Evolutionary conservation across 208 protist genomes (phyloP).

Genomic region (Crithidia mellificae): DNA sequence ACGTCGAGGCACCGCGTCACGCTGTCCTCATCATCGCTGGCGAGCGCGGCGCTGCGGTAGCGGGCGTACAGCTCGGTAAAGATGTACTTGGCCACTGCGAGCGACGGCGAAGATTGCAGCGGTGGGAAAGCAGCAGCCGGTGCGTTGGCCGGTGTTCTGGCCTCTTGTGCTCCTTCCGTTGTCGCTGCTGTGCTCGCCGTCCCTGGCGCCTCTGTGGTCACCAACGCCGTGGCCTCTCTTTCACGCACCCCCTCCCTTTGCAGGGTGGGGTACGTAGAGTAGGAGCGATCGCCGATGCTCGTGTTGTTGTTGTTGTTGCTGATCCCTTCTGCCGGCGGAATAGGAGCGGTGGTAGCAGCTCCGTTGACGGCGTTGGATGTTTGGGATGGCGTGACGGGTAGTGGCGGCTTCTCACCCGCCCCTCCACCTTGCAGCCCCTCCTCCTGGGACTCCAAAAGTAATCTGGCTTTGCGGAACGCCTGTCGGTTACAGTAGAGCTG

Average conservation of each 20-base stretch:
- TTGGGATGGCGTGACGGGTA: too few species aligned
- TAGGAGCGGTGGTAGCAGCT: neutral
- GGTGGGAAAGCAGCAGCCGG: neutral
- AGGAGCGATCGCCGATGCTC: neutral
- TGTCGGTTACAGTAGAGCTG: conserved; percentile 85
- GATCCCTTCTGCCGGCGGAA: neutral
- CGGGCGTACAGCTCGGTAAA: conserved; percentile 69
- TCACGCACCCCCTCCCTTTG: neutral
- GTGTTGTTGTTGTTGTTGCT: neutral
- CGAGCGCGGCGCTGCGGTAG: conserved; percentile 74
- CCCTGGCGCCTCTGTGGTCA: neutral
- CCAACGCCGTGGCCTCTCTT: neutral
- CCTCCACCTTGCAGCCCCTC: neutral
- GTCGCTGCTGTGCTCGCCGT: neutral
- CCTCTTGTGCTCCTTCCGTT: neutral
- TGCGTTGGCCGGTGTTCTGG: too few species aligned
- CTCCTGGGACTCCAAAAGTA: conserved; percentile 59
- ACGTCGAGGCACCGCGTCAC: conserved; percentile 83
- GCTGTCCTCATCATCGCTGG: conserved; percentile 61
- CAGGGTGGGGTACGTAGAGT: neutral
- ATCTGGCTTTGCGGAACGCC: conserved; percentile 64
- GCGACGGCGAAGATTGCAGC: conserved; percentile 8
- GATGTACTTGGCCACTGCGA: conserved; percentile 77
- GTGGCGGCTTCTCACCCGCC: neutral
- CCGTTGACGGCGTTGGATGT: too few species aligned